Percentiles rank a stretch among this genome's conserved stretches.
Evolutionary conservation across 2,329 filamentous ascomycete genomes (phyloP).

Genomic region (Diaporthe destruens): DNA sequence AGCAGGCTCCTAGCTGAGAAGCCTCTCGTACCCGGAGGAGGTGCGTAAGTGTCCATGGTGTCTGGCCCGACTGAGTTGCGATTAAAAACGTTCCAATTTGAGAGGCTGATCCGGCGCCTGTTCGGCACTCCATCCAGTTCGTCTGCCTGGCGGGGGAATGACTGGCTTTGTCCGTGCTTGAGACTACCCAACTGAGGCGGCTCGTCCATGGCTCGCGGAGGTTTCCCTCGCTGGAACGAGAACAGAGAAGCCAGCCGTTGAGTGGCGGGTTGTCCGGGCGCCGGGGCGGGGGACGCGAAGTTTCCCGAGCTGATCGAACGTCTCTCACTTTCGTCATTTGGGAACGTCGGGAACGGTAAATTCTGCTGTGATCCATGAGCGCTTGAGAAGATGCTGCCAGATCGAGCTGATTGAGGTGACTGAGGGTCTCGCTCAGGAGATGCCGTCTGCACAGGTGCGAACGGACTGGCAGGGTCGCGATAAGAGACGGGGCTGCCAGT

Average conservation of each 20-base stretch:
- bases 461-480: slow-evolving; percentile 52
- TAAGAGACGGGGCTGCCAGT: slow-evolving; percentile 58
- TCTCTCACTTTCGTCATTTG: slow-evolving; percentile 59
- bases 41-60: slow-evolving; percentile 51
- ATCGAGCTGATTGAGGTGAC: slow-evolving; percentile 72
- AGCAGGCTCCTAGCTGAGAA: slow-evolving; percentile 60
- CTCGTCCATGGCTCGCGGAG: slow-evolving; percentile 70
- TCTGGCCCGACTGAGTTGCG: slow-evolving; percentile 65
- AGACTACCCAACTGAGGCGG: slow-evolving; percentile 77
- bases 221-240: slow-evolving; percentile 70
- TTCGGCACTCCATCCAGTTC: slow-evolving; percentile 65
- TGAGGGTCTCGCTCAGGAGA: slow-evolving; percentile 63
- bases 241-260: slow-evolving; percentile 66
- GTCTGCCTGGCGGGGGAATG: slow-evolving; percentile 75
- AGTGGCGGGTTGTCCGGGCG: slow-evolving; percentile 50
- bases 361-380: slow-evolving; percentile 72
- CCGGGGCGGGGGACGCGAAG: slow-evolving; percentile 57
- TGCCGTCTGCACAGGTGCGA: slow-evolving; percentile 49
- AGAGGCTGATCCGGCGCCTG: slow-evolving; percentile 70
- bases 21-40: slow-evolving; percentile 49
- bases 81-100: slow-evolving; percentile 70
- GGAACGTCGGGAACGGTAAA: slow-evolving; percentile 65
- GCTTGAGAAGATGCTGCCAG: slow-evolving; percentile 70
- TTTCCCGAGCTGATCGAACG: slow-evolving; percentile 54
- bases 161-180: slow-evolving; percentile 81